These are phyloP conservation scores for Pholiota microspora DNA, from an alignment of 768 basidiomycete species.

Conservation along the genomic window DNA sequence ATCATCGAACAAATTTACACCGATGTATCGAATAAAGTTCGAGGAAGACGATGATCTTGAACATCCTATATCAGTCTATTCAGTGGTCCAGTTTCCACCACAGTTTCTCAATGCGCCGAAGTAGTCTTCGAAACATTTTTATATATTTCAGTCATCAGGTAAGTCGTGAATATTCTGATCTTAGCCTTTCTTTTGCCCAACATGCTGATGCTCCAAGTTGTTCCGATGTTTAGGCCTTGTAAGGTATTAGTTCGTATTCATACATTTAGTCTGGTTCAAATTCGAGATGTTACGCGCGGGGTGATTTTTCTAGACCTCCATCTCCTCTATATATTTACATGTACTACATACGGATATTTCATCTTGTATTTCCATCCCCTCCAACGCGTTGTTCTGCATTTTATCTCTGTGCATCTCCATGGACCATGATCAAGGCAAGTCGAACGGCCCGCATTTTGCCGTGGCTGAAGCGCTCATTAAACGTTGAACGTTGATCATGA, in stretches of 20 bases:
- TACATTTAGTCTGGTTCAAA: too few relatives aligned
- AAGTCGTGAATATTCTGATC: background rate
- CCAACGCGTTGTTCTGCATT: background rate
- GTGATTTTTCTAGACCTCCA: background rate
- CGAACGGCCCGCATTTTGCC: background rate
- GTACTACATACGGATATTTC: slow-evolving; percentile 2
- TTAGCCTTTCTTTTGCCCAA: too few relatives aligned
- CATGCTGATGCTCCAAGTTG: background rate
- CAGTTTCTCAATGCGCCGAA: slow-evolving; percentile 11
- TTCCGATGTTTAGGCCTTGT: background rate
- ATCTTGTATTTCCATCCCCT: background rate
- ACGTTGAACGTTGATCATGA: too few relatives aligned
- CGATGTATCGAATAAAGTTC: slow-evolving; percentile 78
- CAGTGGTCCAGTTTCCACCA: slow-evolving; percentile 81
- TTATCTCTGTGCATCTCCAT: too few relatives aligned
- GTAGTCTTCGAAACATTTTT: background rate
- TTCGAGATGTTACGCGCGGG: too few relatives aligned
- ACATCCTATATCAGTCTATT: slow-evolving; percentile 71
- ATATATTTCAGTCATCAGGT: background rate
- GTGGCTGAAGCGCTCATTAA: background rate
- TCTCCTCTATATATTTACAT: slow-evolving; percentile 1
- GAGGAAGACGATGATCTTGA: slow-evolving; percentile 89
- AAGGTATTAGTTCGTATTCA: background rate
- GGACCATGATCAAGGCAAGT: too few relatives aligned
- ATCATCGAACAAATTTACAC: slow-evolving; percentile 47